A percentile compares a stretch with the other conserved stretches of the same genome.
These are phyloP conservation scores for Xylariaceae sp. DNA, from an alignment of 2,329 filamentous ascomycete genomes.

Conservation along the genomic window DNA sequence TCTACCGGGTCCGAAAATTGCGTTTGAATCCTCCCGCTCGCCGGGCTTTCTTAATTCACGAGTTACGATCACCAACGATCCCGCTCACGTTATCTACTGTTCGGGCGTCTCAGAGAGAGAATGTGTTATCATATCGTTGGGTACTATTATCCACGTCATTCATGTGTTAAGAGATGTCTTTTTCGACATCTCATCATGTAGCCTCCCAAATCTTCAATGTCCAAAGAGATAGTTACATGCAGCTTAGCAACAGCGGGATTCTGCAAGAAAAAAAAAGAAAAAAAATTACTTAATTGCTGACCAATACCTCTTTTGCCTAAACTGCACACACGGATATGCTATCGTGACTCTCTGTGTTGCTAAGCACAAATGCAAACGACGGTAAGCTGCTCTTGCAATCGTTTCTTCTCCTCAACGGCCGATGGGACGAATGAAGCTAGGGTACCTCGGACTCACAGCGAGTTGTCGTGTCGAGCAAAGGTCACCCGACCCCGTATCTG, in stretches of 20 bases:
- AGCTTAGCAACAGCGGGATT: no score
- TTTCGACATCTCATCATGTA: constrained; percentile 7
- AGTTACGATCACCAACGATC: neutral
- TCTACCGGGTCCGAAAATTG: constrained; percentile 16
- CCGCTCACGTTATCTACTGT: neutral
- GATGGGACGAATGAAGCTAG: neutral
- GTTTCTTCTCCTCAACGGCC: neutral
- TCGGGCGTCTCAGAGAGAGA: neutral
- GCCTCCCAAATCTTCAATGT: neutral
- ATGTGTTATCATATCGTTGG: neutral
- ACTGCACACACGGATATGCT: no score
- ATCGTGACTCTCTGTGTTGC: no score
- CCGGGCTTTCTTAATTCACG: constrained; percentile 5
- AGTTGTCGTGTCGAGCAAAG: constrained; percentile 13
- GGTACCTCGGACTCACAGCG: constrained; percentile 12
- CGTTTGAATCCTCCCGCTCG: constrained; percentile 8
- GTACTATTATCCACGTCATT: constrained; percentile 3
- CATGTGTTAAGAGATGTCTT: neutral
- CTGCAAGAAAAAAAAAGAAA: no score
- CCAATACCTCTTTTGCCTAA: no score
- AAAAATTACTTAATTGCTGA: no score
- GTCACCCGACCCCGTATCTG: constrained; percentile 19
- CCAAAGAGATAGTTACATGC: no score
- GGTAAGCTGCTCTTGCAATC: no score
- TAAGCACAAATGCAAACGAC: no score